Evolutionary conservation across 768 basidiomycete species (phyloP).

Genomic region (Boletellus ananas): DNA sequence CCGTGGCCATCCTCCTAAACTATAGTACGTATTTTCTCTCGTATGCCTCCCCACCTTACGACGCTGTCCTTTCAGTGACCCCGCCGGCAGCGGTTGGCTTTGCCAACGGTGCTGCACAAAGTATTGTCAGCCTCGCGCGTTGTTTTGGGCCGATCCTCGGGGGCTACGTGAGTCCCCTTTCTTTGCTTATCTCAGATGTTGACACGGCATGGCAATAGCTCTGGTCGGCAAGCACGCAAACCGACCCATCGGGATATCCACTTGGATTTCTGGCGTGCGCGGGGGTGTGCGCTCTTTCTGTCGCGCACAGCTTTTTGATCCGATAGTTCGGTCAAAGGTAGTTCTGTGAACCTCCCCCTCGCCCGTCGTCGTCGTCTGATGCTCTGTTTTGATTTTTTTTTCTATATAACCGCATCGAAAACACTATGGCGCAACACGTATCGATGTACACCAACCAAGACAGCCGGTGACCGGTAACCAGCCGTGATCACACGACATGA

Average conservation of each 20-base stretch:
- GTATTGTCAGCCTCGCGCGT: slow-evolving; percentile 88
- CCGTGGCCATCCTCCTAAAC: slow-evolving; percentile 83
- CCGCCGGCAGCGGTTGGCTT: slow-evolving; percentile 85
- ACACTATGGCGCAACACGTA: no score
- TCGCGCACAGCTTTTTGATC: slow-evolving; percentile 73
- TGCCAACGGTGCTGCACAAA: slow-evolving; percentile 95
- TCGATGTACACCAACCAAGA: no score
- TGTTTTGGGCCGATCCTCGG: slow-evolving; percentile 86
- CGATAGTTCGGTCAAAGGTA: slow-evolving; percentile 51
- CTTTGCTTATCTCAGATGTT: not conserved
- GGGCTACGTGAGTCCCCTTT: slow-evolving; percentile 54
- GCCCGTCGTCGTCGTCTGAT: no score
- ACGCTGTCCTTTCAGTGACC: slow-evolving; percentile 56
- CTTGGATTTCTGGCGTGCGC: slow-evolving; percentile 71
- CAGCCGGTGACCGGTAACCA: no score
- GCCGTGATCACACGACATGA: no score
- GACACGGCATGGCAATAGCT: slow-evolving; percentile 40
- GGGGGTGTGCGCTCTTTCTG: slow-evolving; percentile 54
- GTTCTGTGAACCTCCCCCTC: not conserved
- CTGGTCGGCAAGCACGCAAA: slow-evolving; percentile 69
- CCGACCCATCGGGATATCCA: slow-evolving; percentile 67
- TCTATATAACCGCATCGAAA: no score
- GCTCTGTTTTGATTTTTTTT: not conserved
- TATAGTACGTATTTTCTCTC: slow-evolving; percentile 53
- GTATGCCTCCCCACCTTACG: not conserved